phyloP scores from a whole-genome alignment of 768 basidiomycete genomes.

The Russula olivacea region DNA sequence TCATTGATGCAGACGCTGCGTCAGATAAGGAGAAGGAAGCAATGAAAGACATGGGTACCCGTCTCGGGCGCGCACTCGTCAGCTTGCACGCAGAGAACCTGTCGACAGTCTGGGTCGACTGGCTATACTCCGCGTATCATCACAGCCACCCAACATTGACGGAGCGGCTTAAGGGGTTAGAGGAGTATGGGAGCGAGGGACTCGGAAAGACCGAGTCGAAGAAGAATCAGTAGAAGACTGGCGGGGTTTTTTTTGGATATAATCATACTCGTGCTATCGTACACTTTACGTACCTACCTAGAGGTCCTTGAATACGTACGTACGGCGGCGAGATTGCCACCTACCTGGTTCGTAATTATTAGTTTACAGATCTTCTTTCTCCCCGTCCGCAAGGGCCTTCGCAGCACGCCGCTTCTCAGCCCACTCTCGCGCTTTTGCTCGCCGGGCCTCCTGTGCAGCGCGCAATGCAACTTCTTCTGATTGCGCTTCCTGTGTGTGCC shows the following conservation, averaged over 20 bases:
- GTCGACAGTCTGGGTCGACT: constrained; percentile 91
- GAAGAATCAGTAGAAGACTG: constrained; percentile 30
- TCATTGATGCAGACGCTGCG: constrained; percentile 30
- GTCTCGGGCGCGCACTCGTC: constrained; percentile 76
- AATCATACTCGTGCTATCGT: background rate
- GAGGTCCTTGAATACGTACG: background rate
- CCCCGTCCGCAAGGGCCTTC: background rate
- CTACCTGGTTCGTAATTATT: background rate
- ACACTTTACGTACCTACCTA: constrained; percentile 2
- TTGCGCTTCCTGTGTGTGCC: background rate
- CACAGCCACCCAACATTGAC: constrained; percentile 94
- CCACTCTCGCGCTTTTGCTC: constrained; percentile 55
- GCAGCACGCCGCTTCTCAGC: constrained; percentile 42
- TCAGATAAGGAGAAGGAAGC: constrained; percentile 42
- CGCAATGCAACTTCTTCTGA: constrained; percentile 5
- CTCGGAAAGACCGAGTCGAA: constrained; percentile 28
- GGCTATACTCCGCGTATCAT: constrained; percentile 94
- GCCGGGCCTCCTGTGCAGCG: constrained; percentile 42
- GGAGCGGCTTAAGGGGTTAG: constrained; percentile 80
- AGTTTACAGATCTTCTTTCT: too few relatives aligned
- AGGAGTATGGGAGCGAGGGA: constrained; percentile 32
- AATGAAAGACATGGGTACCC: constrained; percentile 81
- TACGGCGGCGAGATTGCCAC: background rate
- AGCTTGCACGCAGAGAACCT: constrained; percentile 88
- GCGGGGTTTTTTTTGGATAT: background rate